Conservation (phyloP, 768 basidiomycete species). For the Tricholoma matsutake region DNA sequence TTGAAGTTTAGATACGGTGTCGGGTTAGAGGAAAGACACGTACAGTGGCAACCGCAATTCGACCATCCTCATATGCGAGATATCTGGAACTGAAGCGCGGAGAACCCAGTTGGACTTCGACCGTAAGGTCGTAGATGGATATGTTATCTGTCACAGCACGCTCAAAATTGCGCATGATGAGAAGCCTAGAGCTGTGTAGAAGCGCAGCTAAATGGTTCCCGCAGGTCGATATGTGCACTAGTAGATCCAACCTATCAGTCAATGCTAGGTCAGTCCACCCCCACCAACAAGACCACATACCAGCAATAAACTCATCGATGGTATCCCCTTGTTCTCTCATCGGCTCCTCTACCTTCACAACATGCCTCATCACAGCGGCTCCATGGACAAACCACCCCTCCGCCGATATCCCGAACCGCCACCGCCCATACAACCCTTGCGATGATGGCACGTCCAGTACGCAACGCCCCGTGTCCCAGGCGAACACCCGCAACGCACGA, state of each 20-base stretch:
- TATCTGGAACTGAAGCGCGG: slow-evolving; percentile 39
- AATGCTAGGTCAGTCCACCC: background rate
- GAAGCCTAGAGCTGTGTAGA: background rate
- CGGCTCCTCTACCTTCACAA: slow-evolving; percentile 9
- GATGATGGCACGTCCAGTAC: slow-evolving; percentile 42
- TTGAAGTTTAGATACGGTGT: slow-evolving; percentile 9
- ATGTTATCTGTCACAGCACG: background rate
- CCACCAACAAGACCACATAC: slow-evolving; percentile 17
- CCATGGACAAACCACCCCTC: background rate
- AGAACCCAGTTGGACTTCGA: slow-evolving; percentile 42
- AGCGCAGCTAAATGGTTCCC: background rate
- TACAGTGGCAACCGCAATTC: slow-evolving; percentile 49
- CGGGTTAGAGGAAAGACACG: slow-evolving; percentile 9
- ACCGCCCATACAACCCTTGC: slow-evolving; percentile 30
- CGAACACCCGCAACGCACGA: slow-evolving; percentile 49
- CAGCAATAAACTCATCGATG: slow-evolving; percentile 47
- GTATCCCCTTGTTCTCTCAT: slow-evolving; percentile 4
- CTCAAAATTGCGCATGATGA: background rate
- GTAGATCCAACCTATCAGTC: background rate
- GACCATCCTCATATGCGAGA: slow-evolving; percentile 44
- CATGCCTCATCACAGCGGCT: slow-evolving; percentile 10
- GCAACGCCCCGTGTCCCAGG: slow-evolving; percentile 40
- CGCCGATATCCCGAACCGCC: slow-evolving; percentile 28
- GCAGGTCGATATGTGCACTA: background rate
- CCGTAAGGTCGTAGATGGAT: slow-evolving; percentile 28